phyloP scores from a whole-genome alignment of 2,329 filamentous ascomycete genomes.

The Neopestalotiopsis clavispora region DNA sequence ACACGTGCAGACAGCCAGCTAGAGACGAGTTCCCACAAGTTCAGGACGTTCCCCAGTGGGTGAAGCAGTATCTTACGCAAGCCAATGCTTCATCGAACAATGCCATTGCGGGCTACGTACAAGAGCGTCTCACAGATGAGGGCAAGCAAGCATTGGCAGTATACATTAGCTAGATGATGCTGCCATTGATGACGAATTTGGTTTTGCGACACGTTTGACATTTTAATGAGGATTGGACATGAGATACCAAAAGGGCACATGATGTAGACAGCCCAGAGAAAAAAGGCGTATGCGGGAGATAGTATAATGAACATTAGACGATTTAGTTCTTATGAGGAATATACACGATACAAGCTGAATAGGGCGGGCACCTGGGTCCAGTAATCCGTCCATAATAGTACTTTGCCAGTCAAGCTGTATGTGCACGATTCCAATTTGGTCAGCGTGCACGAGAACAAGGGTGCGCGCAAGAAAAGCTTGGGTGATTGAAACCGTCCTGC shows the following conservation, averaged over 20 bases:
- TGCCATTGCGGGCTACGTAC: constrained; percentile 71
- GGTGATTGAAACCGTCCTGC: no score
- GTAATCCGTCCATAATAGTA: no score
- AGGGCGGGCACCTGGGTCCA: no score
- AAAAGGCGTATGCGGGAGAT: constrained; percentile 6
- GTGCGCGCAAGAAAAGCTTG: no score
- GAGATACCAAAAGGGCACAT: constrained; percentile 12
- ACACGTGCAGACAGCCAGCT: constrained; percentile 79
- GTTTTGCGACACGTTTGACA: neutral
- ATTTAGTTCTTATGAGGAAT: neutral
- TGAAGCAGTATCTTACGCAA: constrained; percentile 75
- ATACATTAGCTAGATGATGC: constrained; percentile 44
- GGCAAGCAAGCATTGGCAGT: constrained; percentile 57
- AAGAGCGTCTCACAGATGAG: constrained; percentile 69
- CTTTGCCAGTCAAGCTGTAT: no score
- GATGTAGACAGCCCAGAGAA: neutral
- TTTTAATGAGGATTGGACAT: constrained; percentile 7
- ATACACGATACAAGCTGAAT: neutral
- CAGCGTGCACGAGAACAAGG: no score
- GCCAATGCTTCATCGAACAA: constrained; percentile 78
- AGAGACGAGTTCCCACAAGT: constrained; percentile 88
- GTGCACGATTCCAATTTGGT: no score
- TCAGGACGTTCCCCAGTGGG: constrained; percentile 83
- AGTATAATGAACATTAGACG: neutral
- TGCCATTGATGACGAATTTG: neutral